Evolutionary conservation across 2,329 filamentous ascomycete species (phyloP).

Genomic region (Nigrospora sphaerica): DNA sequence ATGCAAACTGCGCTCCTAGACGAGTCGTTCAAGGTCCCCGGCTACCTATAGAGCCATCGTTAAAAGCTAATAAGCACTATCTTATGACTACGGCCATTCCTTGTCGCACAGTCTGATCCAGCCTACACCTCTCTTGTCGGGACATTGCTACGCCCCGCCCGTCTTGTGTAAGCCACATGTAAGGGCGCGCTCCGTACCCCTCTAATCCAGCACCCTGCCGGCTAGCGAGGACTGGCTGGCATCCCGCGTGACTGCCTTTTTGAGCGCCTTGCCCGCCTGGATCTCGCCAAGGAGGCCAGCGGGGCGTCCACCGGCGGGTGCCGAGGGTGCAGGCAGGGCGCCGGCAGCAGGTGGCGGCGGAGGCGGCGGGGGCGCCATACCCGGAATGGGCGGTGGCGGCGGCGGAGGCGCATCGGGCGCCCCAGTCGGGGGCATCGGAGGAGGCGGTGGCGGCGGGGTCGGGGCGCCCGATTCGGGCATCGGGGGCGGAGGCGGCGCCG

Average conservation of each 20-base stretch:
- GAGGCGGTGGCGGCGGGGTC: conserved; percentile 27
- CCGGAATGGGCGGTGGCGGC: conserved; percentile 36
- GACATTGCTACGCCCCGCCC: no score
- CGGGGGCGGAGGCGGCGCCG: conserved; percentile 21
- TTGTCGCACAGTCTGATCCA: no score
- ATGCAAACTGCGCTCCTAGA: no score
- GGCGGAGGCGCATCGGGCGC: conserved; percentile 33
- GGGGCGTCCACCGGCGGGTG: conserved; percentile 38
- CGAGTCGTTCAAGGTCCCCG: no score
- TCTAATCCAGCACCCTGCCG: conserved; percentile 62
- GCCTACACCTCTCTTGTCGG: no score
- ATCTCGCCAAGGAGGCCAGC: conserved; percentile 74
- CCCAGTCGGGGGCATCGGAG: conserved; percentile 28
- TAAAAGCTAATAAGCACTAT: no score
- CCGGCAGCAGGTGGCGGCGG: conserved; percentile 35
- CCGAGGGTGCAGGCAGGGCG: conserved; percentile 37
- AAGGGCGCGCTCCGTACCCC: not conserved
- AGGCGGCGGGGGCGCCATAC: conserved; percentile 33
- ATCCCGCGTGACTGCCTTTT: conserved; percentile 87
- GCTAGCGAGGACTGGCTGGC: conserved; percentile 65
- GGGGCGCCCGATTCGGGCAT: conserved; percentile 25
- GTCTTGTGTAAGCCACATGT: no score
- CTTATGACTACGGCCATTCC: no score
- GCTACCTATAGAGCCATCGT: no score
- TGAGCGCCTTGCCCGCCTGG: conserved; percentile 68